Conservation (phyloP, 495 filamentous ascomycete species). For the Amorphotheca resinae region DNA sequence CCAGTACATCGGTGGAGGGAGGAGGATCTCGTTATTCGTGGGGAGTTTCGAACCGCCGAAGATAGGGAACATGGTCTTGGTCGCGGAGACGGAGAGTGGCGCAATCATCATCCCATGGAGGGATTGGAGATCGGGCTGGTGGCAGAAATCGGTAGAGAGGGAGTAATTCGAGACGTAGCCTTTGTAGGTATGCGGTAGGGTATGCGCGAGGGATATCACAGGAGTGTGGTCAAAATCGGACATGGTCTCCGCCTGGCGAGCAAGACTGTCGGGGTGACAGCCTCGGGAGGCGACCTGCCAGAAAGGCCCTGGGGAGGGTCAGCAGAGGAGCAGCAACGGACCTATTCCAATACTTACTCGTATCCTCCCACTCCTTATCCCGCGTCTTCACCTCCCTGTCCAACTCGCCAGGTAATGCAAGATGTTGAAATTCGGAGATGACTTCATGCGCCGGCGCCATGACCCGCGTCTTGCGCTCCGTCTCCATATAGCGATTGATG, state of each 20-base stretch:
- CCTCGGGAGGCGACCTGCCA: slow-evolving; percentile 49
- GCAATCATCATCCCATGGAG: slow-evolving; percentile 62
- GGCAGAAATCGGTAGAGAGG: slow-evolving; percentile 50
- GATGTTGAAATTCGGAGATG: slow-evolving; percentile 8
- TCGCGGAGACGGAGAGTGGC: slow-evolving; percentile 44
- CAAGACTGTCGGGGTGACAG: slow-evolving; percentile 46
- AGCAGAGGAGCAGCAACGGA: slow-evolving; percentile 1
- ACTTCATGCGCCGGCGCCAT: slow-evolving; percentile 25
- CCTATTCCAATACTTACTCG: slow-evolving; percentile 7
- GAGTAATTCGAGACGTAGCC: slow-evolving; percentile 58
- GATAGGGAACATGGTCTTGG: slow-evolving; percentile 49
- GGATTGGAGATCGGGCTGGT: slow-evolving; percentile 39
- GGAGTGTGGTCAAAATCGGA: slow-evolving; percentile 25
- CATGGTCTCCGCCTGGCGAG: slow-evolving; percentile 34
- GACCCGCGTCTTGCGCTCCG: slow-evolving; percentile 36
- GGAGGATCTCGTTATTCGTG: slow-evolving; percentile 70
- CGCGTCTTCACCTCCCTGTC: slow-evolving; percentile 7
- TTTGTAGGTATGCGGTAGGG: slow-evolving; percentile 30
- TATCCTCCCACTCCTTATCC: slow-evolving; percentile 10
- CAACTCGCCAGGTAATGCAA: neutral
- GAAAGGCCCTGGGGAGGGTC: slow-evolving; percentile 26
- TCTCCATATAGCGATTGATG: slow-evolving; percentile 41
- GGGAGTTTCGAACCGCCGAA: slow-evolving; percentile 68
- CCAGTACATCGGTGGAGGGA: slow-evolving; percentile 69
- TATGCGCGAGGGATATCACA: slow-evolving; percentile 27